phyloP scores from a whole-genome alignment of 1,139 yeast species.

The Suhomyces anneliseae region DNA sequence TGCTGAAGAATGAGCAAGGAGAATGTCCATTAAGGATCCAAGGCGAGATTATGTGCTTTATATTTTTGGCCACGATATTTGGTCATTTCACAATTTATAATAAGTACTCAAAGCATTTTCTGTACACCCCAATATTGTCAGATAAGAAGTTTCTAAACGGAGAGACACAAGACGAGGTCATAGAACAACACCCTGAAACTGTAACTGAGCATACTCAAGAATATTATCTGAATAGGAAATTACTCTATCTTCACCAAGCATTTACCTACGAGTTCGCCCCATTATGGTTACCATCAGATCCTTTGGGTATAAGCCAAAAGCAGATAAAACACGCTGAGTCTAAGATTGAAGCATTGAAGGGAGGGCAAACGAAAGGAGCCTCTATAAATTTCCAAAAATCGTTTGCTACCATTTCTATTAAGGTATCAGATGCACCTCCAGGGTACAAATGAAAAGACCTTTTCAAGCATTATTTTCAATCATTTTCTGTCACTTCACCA shows the following conservation, averaged over 20 bases:
- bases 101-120: constrained; percentile 29
- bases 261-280: constrained; percentile 16
- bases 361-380: constrained; percentile 33
- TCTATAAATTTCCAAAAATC: constrained; percentile 18
- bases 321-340: constrained; percentile 11
- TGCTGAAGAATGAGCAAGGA: constrained; percentile 50
- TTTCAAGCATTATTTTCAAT: no score
- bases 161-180: background rate
- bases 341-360: constrained; percentile 15
- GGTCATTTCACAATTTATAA: constrained; percentile 34
- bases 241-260: constrained; percentile 17
- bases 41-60: constrained; percentile 47
- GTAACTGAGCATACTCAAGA: constrained; percentile 3
- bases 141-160: constrained; percentile 5
- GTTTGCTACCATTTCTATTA: constrained; percentile 18
- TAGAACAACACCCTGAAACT: background rate
- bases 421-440: constrained; percentile 37
- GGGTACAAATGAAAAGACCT: constrained; percentile 26
- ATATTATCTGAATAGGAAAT: constrained; percentile 13
- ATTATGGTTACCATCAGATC: constrained; percentile 20
- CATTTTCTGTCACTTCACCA: constrained; percentile 5
- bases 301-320: constrained; percentile 16
- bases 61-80: constrained; percentile 38
- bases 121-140: constrained; percentile 29
- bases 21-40: constrained; percentile 34